These are phyloP conservation scores for Croton laevigatus DNA, from an alignment of 441 rosid species.

Conservation along the genomic window DNA sequence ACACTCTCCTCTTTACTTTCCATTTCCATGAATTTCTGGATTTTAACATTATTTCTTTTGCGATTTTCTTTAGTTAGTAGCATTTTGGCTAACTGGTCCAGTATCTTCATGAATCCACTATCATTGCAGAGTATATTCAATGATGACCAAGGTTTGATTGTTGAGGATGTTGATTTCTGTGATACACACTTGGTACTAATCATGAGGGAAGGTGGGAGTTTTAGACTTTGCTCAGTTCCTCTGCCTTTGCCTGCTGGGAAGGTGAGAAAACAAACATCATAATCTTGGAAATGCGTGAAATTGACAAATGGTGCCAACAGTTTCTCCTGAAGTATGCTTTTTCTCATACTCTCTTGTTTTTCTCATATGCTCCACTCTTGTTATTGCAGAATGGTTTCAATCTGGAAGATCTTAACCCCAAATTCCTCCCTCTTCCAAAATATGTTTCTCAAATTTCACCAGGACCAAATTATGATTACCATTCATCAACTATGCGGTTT, in stretches of 20 bases:
- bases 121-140: conserved; percentile 56
- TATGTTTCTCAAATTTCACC: conserved; percentile 69
- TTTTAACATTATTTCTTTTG: background rate
- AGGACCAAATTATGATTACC: conserved; percentile 85
- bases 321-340: conserved; percentile 2
- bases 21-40: conserved; percentile 10
- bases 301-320: background rate
- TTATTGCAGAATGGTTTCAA: conserved; percentile 45
- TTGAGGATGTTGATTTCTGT: conserved; percentile 91
- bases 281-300: conserved; percentile 9
- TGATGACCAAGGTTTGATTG: conserved; percentile 45
- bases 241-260: conserved; percentile 58
- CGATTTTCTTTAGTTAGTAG: conserved; percentile 6
- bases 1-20: conserved; percentile 9
- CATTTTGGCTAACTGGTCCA: background rate
- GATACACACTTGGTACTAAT: conserved; percentile 62
- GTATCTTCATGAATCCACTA: conserved; percentile 6
- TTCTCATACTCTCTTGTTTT: conserved; percentile 18
- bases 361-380: conserved; percentile 20
- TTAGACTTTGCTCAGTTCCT: conserved; percentile 68
- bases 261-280: conserved; percentile 36
- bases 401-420: conserved; percentile 67
- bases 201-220: conserved; percentile 50
- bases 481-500: conserved; percentile 78
- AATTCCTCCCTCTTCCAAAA: conserved; percentile 79